Conservation (phyloP, 169 alveolate species). For the Theileria annulata region DNA sequence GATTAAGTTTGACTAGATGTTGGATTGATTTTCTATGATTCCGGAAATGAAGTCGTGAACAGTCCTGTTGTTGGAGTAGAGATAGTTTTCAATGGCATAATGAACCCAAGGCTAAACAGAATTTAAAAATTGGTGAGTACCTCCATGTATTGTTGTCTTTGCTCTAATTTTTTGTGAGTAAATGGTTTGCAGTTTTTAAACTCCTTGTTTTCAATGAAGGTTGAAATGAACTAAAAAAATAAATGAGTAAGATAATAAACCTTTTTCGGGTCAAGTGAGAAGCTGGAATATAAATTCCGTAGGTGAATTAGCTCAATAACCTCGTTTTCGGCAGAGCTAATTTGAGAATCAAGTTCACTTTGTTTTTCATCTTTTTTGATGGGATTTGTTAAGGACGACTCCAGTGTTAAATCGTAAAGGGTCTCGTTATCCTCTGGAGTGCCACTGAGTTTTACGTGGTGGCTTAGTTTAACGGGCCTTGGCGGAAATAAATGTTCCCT, state of each 20-base stretch:
- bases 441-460: constrained; percentile 22
- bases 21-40: constrained; percentile 3
- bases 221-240: constrained; percentile 19
- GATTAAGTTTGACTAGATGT: neutral
- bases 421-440: constrained; percentile 8
- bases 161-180: neutral
- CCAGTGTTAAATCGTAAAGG: constrained; percentile 16
- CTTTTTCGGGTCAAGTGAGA: constrained; percentile 37
- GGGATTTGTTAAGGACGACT: neutral
- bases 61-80: constrained; percentile 26
- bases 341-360: constrained; percentile 33
- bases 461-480: constrained; percentile 32
- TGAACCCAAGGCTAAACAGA: constrained; percentile 32
- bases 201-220: constrained; percentile 5
- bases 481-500: constrained; percentile 41
- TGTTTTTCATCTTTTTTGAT: neutral
- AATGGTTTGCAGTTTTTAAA: constrained; percentile 24
- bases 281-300: constrained; percentile 16
- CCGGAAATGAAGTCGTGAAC: constrained; percentile 19
- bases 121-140: neutral
- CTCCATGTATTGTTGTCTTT: constrained; percentile 8
- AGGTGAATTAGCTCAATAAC: constrained; percentile 32
- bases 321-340: constrained; percentile 27
- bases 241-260: neutral
- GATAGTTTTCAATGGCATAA: constrained; percentile 26